Evolutionary conservation across 2,329 filamentous ascomycete genomes (phyloP).

Genomic region (Huntiella decipiens): DNA sequence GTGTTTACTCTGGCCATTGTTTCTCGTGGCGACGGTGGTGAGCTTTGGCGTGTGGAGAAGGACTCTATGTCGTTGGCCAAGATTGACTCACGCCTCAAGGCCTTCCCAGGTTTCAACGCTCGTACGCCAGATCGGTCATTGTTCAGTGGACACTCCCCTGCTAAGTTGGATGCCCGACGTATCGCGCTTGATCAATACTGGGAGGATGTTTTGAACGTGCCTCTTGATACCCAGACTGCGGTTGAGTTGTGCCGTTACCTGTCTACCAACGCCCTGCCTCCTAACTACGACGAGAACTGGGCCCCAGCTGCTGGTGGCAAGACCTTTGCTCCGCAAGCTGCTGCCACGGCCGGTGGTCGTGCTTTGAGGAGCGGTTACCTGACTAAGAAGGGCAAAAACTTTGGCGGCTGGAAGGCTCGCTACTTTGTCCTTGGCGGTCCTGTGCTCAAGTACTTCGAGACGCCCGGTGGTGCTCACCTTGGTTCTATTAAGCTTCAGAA

Average conservation of each 20-base stretch:
- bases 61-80: constrained; percentile 63
- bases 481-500: constrained; percentile 83
- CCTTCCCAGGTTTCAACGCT: constrained; percentile 45
- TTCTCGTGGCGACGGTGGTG: constrained; percentile 52
- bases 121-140: constrained; percentile 68
- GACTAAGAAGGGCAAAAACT: constrained; percentile 95
- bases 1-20: constrained; percentile 84
- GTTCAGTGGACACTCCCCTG: constrained; percentile 83
- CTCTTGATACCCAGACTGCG: constrained; percentile 58
- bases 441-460: constrained; percentile 75
- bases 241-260: constrained; percentile 75
- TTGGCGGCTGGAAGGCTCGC: constrained; percentile 89
- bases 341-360: constrained; percentile 38
- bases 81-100: constrained; percentile 64
- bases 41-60: constrained; percentile 91
- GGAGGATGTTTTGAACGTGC: constrained; percentile 65
- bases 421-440: constrained; percentile 43
- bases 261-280: constrained; percentile 44
- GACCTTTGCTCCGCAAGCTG: constrained; percentile 19
- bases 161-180: constrained; percentile 76
- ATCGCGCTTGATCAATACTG: constrained; percentile 69
- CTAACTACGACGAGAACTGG: constrained; percentile 37
- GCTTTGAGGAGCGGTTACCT: constrained; percentile 73
- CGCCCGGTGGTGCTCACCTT: constrained; percentile 72
- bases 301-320: constrained; percentile 18